Evolutionary conservation across 2,329 filamentous ascomycete genomes (phyloP).

Genomic region (Aspergillus transmontanensis): DNA sequence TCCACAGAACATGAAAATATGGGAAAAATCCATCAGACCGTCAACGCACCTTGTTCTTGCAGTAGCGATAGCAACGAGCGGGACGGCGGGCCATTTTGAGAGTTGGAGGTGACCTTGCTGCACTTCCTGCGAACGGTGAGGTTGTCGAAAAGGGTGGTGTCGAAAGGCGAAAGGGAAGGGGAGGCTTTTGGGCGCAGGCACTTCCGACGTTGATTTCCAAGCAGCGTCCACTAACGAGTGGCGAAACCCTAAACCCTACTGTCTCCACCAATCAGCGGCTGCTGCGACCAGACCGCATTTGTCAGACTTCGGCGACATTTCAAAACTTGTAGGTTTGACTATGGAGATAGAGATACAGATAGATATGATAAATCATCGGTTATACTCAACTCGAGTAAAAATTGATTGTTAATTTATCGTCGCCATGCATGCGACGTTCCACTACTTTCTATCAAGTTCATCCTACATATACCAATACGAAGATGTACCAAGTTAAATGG

Average conservation of each 20-base stretch:
- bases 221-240: slow-evolving; percentile 43
- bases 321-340: neutral
- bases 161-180: slow-evolving; percentile 36
- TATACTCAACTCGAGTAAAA: too few relatives aligned
- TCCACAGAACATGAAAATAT: slow-evolving; percentile 29
- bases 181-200: slow-evolving; percentile 27
- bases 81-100: slow-evolving; percentile 99
- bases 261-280: slow-evolving; percentile 29
- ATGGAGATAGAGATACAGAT: neutral
- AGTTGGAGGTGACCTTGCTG: slow-evolving; percentile 51
- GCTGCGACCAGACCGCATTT: slow-evolving; percentile 22
- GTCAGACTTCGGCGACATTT: slow-evolving; percentile 18
- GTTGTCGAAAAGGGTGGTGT: slow-evolving; percentile 40
- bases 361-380: neutral
- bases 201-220: slow-evolving; percentile 46
- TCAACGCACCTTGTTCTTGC: slow-evolving; percentile 97
- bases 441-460: neutral
- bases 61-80: slow-evolving; percentile 99
- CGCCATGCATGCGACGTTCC: neutral
- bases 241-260: slow-evolving; percentile 48
- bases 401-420: neutral
- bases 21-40: slow-evolving; percentile 15
- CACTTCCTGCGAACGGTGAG: slow-evolving; percentile 52
- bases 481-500: neutral
- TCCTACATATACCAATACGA: neutral